Conservation (phyloP, 352 stramenopile genomes). For the Phytophthora agathidicida region DNA sequence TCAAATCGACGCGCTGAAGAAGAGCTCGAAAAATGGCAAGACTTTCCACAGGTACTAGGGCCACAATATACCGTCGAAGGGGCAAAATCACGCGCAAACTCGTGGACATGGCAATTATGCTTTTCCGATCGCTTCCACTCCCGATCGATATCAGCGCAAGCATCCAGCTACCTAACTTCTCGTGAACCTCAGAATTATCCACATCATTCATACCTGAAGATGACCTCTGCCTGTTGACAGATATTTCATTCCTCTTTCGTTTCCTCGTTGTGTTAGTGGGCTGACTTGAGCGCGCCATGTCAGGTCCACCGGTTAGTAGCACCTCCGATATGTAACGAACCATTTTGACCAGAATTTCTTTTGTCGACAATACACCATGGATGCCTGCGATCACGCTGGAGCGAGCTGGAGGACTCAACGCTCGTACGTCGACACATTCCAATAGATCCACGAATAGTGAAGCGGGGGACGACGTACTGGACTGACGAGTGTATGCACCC, state of each 20-base stretch:
- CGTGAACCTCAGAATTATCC: conserved; percentile 22
- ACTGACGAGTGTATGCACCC: conserved; percentile 26
- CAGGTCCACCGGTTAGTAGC: conserved; percentile 7
- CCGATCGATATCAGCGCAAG: conserved; percentile 48
- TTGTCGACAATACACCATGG: conserved; percentile 28
- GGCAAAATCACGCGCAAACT: conserved; percentile 54
- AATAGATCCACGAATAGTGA: conserved; percentile 37
- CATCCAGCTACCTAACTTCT: conserved; percentile 50
- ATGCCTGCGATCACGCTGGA: conserved; percentile 30
- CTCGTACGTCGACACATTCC: conserved; percentile 23
- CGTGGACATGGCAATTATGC: conserved; percentile 37
- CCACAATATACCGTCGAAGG: conserved; percentile 48
- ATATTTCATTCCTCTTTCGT: conserved; percentile 31
- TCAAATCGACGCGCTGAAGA: conserved; percentile 52
- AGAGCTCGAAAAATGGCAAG: conserved; percentile 46
- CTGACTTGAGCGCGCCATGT: conserved; percentile 15
- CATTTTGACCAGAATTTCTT: conserved; percentile 33
- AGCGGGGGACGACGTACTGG: conserved; percentile 18
- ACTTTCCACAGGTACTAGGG: conserved; percentile 42
- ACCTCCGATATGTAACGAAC: conserved; percentile 29
- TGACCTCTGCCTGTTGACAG: not conserved
- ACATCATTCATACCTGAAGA: conserved; percentile 6
- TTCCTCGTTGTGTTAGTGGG: conserved; percentile 18
- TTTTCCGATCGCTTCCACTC: conserved; percentile 32
- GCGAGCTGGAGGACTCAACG: conserved; percentile 13